Evolutionary conservation across 345 rosid species (phyloP).

Genomic region (Garcia nutans): DNA sequence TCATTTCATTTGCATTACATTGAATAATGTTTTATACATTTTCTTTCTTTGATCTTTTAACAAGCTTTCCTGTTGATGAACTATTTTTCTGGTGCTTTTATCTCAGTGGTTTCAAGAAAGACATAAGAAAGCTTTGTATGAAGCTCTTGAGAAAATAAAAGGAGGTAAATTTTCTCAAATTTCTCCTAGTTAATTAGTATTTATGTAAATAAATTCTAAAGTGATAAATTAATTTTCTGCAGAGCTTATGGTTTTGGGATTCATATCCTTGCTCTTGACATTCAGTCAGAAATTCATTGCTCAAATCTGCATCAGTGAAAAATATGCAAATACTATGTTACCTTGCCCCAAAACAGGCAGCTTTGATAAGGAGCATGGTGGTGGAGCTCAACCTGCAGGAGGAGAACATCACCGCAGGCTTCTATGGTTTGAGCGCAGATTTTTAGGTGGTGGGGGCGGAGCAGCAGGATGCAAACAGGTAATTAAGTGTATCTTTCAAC

Average conservation of each 20-base stretch:
- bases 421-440: constrained; percentile 41
- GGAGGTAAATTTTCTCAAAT: constrained; percentile 40
- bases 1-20: too few species aligned
- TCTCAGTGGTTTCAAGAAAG: constrained; percentile 48
- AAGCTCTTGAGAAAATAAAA: constrained; percentile 87
- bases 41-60: too few species aligned
- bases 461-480: constrained; percentile 35
- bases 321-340: constrained; percentile 65
- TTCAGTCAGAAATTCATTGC: constrained; percentile 80
- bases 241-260: constrained; percentile 96
- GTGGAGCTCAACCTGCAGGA: background rate
- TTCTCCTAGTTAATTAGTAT: background rate
- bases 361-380: constrained; percentile 1
- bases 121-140: constrained; percentile 61
- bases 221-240: constrained; percentile 8
- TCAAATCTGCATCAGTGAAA: constrained; percentile 53
- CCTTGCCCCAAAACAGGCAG: constrained; percentile 50
- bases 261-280: constrained; percentile 78
- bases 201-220: background rate
- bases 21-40: too few species aligned
- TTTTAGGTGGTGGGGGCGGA: constrained; percentile 36
- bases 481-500: constrained; percentile 1
- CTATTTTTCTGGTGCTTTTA: background rate
- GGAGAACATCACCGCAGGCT: constrained; percentile 39
- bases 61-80: background rate